Conservation (phyloP, 305 asterid genomes). For the Ajuga reptans region DNA sequence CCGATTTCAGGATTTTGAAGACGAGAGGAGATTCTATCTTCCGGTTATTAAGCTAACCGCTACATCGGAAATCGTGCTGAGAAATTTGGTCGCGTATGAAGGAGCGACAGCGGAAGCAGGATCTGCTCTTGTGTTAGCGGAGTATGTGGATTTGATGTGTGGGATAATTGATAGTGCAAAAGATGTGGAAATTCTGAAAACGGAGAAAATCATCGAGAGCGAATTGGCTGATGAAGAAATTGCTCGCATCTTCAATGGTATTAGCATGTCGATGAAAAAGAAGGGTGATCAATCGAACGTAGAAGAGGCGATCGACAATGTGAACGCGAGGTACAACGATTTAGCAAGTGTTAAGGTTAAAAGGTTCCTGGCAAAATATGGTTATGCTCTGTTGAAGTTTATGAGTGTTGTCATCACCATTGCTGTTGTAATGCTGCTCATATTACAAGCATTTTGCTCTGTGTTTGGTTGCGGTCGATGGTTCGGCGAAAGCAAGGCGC, state of each 20-base stretch:
- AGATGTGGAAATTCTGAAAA: conserved; percentile 20
- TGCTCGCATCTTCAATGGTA: conserved; percentile 24
- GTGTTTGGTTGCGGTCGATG: conserved; percentile 28
- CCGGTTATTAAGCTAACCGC: conserved; percentile 17
- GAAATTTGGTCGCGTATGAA: conserved; percentile 37
- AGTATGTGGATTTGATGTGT: conserved; percentile 32
- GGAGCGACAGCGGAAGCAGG: conserved; percentile 19
- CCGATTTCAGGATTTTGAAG: conserved; percentile 6
- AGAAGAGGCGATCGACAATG: conserved; percentile 14
- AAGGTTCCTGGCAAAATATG: background rate
- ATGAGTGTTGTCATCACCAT: background rate
- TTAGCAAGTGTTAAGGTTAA: background rate
- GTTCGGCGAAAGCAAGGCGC: background rate
- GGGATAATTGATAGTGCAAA: conserved; percentile 14
- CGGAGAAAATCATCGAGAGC: conserved; percentile 11
- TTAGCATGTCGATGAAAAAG: conserved; percentile 11
- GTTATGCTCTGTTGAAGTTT: background rate
- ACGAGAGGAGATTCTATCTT: conserved; percentile 13
- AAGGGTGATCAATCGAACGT: background rate
- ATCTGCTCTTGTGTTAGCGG: conserved; percentile 31
- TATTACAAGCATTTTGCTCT: conserved; percentile 26
- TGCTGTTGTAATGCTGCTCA: conserved; percentile 15
- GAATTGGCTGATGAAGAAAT: conserved; percentile 17
- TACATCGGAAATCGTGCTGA: conserved; percentile 19
- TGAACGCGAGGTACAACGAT: background rate